phyloP scores from a whole-genome alignment of 176 grass and related monocot genomes.

The Otatea glauca region DNA sequence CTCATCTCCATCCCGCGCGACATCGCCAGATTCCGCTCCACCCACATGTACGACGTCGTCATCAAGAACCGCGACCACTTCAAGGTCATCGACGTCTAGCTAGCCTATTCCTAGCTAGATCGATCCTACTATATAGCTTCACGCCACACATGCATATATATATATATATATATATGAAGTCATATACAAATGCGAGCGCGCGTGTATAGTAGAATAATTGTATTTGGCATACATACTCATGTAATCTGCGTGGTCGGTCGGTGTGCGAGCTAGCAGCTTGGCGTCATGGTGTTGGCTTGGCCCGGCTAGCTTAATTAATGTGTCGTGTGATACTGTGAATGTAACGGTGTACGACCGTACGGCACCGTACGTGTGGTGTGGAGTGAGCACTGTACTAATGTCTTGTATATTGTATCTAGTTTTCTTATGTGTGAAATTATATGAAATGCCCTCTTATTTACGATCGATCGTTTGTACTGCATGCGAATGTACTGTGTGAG shows the following conservation, averaged over 20 bases:
- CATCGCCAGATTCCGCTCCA: slow-evolving; percentile 76
- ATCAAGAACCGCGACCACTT: slow-evolving; percentile 87
- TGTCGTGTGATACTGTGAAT: not conserved
- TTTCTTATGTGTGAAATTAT: not conserved
- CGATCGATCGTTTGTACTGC: not conserved
- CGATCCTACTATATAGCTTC: not conserved
- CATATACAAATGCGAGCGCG: too few species aligned
- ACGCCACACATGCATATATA: too few species aligned
- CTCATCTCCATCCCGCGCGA: slow-evolving; percentile 85
- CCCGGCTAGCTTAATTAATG: not conserved
- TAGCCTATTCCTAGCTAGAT: not conserved
- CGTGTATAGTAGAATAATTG: not conserved
- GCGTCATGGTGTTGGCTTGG: not conserved
- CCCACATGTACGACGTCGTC: slow-evolving; percentile 91
- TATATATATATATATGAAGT: too few species aligned
- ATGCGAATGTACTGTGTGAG: too few species aligned
- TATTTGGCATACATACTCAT: not conserved
- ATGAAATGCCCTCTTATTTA: not conserved
- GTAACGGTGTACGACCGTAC: not conserved
- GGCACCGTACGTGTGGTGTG: not conserved
- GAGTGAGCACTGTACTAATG: not conserved
- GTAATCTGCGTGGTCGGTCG: not conserved
- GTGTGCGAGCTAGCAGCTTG: not conserved
- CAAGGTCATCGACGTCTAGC: slow-evolving; percentile 74
- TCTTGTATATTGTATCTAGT: not conserved